These are phyloP conservation scores for Polysphondylium violaceum DNA, from an alignment of 78 protist genomes.

Conservation along the genomic window DNA sequence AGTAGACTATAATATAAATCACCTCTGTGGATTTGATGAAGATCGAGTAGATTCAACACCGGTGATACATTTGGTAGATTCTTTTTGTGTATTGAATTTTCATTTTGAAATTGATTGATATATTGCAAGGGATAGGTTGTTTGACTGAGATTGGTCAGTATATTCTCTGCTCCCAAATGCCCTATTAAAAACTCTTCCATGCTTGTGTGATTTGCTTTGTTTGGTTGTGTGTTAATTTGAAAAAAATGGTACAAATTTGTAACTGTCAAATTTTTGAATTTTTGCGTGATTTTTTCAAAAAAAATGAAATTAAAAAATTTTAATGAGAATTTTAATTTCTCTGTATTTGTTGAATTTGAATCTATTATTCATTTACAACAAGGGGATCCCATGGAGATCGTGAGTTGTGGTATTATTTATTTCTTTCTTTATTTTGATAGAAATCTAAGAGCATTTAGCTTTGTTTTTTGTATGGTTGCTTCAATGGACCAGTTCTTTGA, in stretches of 20 bases:
- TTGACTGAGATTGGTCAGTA: slow-evolving; percentile 17
- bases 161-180: slow-evolving; percentile 62
- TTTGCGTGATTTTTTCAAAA: no score
- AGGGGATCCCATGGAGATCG: no score
- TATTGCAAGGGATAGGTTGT: slow-evolving; percentile 59
- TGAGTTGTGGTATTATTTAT: no score
- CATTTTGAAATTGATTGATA: slow-evolving; percentile 61
- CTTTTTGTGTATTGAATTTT: slow-evolving; percentile 27
- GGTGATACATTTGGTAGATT: slow-evolving; percentile 53
- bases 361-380: no score
- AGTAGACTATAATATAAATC: slow-evolving; percentile 28
- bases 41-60: slow-evolving; percentile 63
- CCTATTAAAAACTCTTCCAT: slow-evolving; percentile 72
- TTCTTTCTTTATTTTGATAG: not conserved
- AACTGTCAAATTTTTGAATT: no score
- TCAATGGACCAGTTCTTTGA: slow-evolving; percentile 53
- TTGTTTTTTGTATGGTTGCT: slow-evolving; percentile 28
- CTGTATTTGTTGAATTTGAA: no score
- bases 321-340: no score
- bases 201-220: not conserved
- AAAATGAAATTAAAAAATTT: no score
- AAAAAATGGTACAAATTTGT: no score
- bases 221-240: no score
- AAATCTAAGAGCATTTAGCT: slow-evolving; percentile 31
- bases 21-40: slow-evolving; percentile 67